A percentile compares a stretch with the other conserved stretches of the same genome.
These are phyloP conservation scores for Lachnellula arida DNA, from an alignment of 2,329 filamentous ascomycete species.

Conservation along the genomic window DNA sequence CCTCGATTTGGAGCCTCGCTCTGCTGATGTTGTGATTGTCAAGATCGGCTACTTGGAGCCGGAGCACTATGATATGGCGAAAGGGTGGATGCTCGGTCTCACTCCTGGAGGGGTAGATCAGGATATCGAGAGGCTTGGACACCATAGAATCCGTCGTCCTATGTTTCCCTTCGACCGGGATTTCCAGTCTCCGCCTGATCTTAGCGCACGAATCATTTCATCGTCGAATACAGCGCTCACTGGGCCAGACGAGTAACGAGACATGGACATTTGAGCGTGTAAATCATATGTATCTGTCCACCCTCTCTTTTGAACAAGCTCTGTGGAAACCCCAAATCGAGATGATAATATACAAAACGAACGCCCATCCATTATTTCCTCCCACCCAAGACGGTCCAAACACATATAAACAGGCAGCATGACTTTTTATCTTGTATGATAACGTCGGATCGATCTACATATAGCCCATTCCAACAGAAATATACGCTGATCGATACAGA, in stretches of 20 bases:
- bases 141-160: conserved; percentile 43
- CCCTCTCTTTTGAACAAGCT: too few relatives aligned
- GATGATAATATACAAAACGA: background rate
- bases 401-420: background rate
- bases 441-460: too few relatives aligned
- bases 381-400: background rate
- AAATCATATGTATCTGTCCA: too few relatives aligned
- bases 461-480: too few relatives aligned
- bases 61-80: conserved; percentile 49
- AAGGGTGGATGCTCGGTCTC: conserved; percentile 49
- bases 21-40: conserved; percentile 47
- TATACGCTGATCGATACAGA: too few relatives aligned
- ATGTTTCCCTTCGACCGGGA: conserved; percentile 44
- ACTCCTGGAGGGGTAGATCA: conserved; percentile 52
- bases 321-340: too few relatives aligned
- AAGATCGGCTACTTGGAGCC: conserved; percentile 54
- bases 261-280: background rate
- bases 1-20: conserved; percentile 41
- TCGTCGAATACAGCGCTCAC: conserved; percentile 30
- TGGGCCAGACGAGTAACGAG: conserved; percentile 9
- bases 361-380: background rate
- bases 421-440: too few relatives aligned
- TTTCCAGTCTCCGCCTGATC: conserved; percentile 33
- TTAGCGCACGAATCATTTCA: conserved; percentile 35
- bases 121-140: conserved; percentile 44